These are phyloP conservation scores for Fusarium sp. DNA, from an alignment of 2,329 filamentous ascomycete species.

Conservation along the genomic window DNA sequence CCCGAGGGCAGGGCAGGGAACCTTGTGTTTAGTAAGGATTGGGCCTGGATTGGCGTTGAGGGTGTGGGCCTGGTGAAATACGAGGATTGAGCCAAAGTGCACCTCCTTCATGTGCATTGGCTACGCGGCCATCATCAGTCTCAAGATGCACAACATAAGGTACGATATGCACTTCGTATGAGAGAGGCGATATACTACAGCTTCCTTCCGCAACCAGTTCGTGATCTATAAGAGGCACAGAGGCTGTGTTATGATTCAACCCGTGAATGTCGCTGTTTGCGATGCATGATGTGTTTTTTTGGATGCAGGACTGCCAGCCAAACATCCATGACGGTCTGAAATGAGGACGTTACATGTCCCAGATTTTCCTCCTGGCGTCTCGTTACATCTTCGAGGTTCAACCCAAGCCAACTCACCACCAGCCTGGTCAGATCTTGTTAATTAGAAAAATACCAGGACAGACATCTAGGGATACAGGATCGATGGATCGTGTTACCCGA, in stretches of 20 bases:
- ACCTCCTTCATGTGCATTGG: slow-evolving; percentile 16
- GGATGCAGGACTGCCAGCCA: slow-evolving; percentile 3
- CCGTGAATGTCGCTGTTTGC: background rate
- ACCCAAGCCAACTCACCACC: slow-evolving; percentile 1
- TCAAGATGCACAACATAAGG: slow-evolving; percentile 19
- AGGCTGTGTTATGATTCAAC: slow-evolving; percentile 19
- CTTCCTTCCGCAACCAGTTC: background rate
- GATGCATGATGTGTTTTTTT: slow-evolving; percentile 4
- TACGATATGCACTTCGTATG: slow-evolving; percentile 8
- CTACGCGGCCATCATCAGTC: slow-evolving; percentile 31
- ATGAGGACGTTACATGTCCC: slow-evolving; percentile 19
- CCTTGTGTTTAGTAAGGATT: slow-evolving; percentile 43
- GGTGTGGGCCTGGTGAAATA: slow-evolving; percentile 41
- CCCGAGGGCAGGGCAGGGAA: slow-evolving; percentile 35
- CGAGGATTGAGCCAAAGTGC: slow-evolving; percentile 28
- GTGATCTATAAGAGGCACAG: slow-evolving; percentile 11
- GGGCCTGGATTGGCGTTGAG: slow-evolving; percentile 33
- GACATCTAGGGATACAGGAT: slow-evolving; percentile 13
- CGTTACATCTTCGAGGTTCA: slow-evolving; percentile 10
- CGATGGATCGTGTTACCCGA: slow-evolving; percentile 22
- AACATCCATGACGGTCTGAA: slow-evolving; percentile 13
- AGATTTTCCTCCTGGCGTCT: slow-evolving; percentile 8
- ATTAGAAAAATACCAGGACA: slow-evolving; percentile 8
- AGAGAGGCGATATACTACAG: background rate
- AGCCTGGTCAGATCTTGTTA: background rate